phyloP scores from a whole-genome alignment of 2,329 filamentous ascomycete genomes.

The Pezicula carpinea region DNA sequence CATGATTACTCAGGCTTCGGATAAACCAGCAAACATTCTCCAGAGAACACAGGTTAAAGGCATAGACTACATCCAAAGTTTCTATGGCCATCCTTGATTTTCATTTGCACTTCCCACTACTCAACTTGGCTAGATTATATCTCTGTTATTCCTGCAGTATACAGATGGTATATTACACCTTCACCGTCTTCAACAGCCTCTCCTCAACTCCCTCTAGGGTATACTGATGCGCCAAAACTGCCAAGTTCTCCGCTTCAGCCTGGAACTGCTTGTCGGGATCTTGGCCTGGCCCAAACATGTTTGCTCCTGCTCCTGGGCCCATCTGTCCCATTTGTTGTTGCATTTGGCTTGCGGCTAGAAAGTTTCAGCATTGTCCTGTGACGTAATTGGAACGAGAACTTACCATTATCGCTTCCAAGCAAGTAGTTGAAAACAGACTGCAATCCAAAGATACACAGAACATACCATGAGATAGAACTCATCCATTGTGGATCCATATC shows the following conservation, averaged over 20 bases:
- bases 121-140: not conserved
- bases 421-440: constrained; percentile 98
- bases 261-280: constrained; percentile 95
- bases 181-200: constrained; percentile 58
- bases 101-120: not conserved
- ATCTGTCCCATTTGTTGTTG: constrained; percentile 76
- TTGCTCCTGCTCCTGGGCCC: constrained; percentile 55
- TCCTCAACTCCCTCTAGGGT: constrained; percentile 86
- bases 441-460: constrained; percentile 92
- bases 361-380: constrained; percentile 2
- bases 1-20: too few relatives aligned
- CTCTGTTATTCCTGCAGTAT: not conserved
- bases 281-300: constrained; percentile 87
- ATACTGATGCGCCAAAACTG: constrained; percentile 90
- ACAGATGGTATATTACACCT: constrained; percentile 13
- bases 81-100: too few relatives aligned
- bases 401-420: constrained; percentile 92
- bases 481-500: constrained; percentile 99
- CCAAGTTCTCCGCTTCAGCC: constrained; percentile 89
- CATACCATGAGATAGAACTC: constrained; percentile 98
- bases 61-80: too few relatives aligned
- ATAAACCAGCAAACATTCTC: too few relatives aligned
- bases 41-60: too few relatives aligned
- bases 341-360: constrained; percentile 81
- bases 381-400: constrained; percentile 26